Conservation (phyloP, 2,329 filamentous ascomycete species). For the Amylocarpus encephaloides region DNA sequence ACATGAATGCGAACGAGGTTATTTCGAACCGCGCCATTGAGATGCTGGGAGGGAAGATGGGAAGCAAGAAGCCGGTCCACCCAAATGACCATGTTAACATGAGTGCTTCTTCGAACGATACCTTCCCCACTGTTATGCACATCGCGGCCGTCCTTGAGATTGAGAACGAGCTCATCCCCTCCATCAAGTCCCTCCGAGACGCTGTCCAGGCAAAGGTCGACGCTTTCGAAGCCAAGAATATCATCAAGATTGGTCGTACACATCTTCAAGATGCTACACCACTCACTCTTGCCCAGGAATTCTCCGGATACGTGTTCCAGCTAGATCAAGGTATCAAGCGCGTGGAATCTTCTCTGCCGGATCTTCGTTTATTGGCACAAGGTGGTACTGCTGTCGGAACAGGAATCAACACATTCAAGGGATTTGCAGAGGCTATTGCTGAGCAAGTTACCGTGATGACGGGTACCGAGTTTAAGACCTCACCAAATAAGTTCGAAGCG, state of each 20-base stretch:
- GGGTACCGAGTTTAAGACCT: conserved; percentile 87
- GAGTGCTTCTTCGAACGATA: conserved; percentile 97
- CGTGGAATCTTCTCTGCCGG: conserved; percentile 73
- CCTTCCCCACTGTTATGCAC: conserved; percentile 99
- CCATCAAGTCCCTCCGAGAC: conserved; percentile 72
- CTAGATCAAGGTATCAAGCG: conserved; percentile 86
- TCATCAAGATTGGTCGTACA: conserved; percentile 98
- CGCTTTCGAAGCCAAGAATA: conserved; percentile 74
- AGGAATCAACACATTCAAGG: conserved; percentile 93
- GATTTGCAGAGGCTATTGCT: conserved; percentile 90
- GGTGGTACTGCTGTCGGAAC: conserved; percentile 96
- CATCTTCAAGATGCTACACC: conserved; percentile 97
- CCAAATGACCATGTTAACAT: conserved; percentile 99
- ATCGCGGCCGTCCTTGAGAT: conserved; percentile 94
- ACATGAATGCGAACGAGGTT: conserved; percentile 99
- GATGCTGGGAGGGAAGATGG: conserved; percentile 89
- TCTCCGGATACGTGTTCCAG: conserved; percentile 95
- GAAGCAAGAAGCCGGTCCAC: conserved; percentile 96
- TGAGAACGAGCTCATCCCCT: conserved; percentile 76
- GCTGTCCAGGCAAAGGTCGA: conserved; percentile 85
- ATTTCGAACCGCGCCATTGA: conserved; percentile 99
- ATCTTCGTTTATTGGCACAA: conserved; percentile 82
- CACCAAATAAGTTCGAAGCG: conserved; percentile 98
- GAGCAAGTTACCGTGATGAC: conserved; percentile 89
- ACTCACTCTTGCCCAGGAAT: conserved; percentile 91